Conservation (phyloP, 2,329 filamentous ascomycete species). For the Sclerotinia spermophila region DNA sequence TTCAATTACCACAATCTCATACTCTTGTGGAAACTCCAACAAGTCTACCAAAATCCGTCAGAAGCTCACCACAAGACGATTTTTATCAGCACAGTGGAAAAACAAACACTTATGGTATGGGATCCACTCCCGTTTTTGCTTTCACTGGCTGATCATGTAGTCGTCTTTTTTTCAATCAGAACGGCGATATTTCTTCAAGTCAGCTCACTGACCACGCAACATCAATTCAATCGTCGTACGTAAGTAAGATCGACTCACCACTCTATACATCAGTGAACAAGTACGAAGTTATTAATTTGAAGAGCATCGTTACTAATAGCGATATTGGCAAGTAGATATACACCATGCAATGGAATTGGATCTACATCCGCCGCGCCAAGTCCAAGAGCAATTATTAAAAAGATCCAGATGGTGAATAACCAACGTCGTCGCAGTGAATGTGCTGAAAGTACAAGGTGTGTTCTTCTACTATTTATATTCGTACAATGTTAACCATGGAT, state of each 20-base stretch:
- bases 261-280: not conserved
- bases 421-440: no score
- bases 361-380: not conserved
- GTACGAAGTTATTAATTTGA: not conserved
- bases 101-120: not conserved
- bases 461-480: not conserved
- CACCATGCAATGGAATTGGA: not conserved
- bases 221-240: not conserved
- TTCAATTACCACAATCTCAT: not conserved
- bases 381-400: not conserved
- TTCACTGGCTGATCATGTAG: not conserved
- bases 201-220: not conserved
- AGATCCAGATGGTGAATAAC: not conserved
- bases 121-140: not conserved
- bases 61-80: not conserved
- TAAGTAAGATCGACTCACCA: not conserved
- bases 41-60: not conserved
- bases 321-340: not conserved
- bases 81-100: not conserved
- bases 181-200: fast-evolving
- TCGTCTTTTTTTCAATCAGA: not conserved
- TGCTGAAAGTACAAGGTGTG: not conserved
- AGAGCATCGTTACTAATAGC: not conserved
- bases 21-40: not conserved
- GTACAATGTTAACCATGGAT: not conserved